Percentiles rank a stretch among this genome's conserved stretches.
phyloP scores from a whole-genome alignment of 108 stramenopile species.

The Fistulifera pelliculosa region DNA sequence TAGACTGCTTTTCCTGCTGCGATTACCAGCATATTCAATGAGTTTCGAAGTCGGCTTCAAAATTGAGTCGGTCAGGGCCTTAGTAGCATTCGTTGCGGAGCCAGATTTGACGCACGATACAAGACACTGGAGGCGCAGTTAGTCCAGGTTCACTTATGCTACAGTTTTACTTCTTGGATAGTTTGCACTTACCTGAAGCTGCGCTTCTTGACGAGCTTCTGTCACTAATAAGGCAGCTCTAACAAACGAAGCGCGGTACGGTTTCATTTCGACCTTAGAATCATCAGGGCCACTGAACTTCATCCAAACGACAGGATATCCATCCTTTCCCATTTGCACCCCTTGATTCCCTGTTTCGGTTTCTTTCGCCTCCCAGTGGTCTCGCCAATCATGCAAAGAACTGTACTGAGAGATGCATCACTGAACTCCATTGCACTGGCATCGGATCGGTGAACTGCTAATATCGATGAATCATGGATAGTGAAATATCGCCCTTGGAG shows the following conservation, averaged over 20 bases:
- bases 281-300: conserved; percentile 23
- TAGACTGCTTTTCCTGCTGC: conserved; percentile 44
- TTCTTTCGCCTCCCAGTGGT: conserved; percentile 1
- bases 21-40: conserved; percentile 56
- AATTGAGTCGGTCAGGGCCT: conserved; percentile 51
- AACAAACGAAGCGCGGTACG: conserved; percentile 68
- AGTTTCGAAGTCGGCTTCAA: conserved; percentile 59
- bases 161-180: not conserved
- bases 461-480: conserved; percentile 50
- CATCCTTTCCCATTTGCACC: conserved; percentile 47
- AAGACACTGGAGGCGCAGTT: conserved; percentile 34
- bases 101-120: conserved; percentile 56
- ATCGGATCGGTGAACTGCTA: conserved; percentile 57
- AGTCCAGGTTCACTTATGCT: too few relatives aligned
- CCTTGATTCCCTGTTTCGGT: not conserved
- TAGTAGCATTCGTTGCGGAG: conserved; percentile 70
- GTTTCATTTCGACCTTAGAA: conserved; percentile 44
- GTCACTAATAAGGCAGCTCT: conserved; percentile 72
- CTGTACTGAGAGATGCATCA: conserved; percentile 61
- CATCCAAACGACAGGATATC: conserved; percentile 49
- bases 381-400: conserved; percentile 42
- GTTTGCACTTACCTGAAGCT: conserved; percentile 24
- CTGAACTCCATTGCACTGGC: conserved; percentile 72
- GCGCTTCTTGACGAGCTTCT: conserved; percentile 67
- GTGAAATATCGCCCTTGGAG: conserved; percentile 60